These are phyloP conservation scores for Stemphylium lycopersici DNA, from an alignment of 2,329 filamentous ascomycete species.

Conservation along the genomic window DNA sequence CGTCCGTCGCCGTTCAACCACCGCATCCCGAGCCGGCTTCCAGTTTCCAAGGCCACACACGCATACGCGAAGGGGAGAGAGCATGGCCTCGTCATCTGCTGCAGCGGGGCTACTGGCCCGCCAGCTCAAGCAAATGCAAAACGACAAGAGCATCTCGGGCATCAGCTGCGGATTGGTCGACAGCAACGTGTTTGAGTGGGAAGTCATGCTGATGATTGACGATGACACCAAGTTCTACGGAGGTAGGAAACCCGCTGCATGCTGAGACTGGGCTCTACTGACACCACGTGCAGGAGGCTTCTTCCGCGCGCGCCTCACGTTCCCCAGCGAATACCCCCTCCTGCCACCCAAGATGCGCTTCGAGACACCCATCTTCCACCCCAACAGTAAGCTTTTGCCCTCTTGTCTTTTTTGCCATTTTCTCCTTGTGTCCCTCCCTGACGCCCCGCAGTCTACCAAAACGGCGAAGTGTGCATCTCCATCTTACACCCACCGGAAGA, in stretches of 20 bases:
- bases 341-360: conserved; percentile 97
- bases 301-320: conserved; percentile 92
- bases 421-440: background rate
- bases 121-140: conserved; percentile 94
- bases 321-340: conserved; percentile 96
- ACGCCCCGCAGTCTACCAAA: conserved; percentile 74
- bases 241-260: conserved; percentile 61
- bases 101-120: conserved; percentile 77
- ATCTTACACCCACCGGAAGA: conserved; percentile 96
- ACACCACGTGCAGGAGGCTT: conserved; percentile 68
- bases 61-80: conserved; percentile 6
- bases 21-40: conserved; percentile 7
- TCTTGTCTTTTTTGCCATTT: background rate
- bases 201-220: conserved; percentile 98
- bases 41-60: conserved; percentile 13
- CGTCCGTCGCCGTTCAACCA: background rate
- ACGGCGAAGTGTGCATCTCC: conserved; percentile 94
- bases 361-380: conserved; percentile 91
- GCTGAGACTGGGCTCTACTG: background rate
- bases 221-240: conserved; percentile 94
- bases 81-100: conserved; percentile 53
- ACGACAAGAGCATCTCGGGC: conserved; percentile 86
- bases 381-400: conserved; percentile 72
- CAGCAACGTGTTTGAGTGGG: conserved; percentile 94
- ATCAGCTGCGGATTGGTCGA: conserved; percentile 90